Evolutionary conservation across 1,284 basidiomycete species (phyloP), one percentile per base, ranked within the genome.

Genomic region (Testicularia cyperi): DNA sequence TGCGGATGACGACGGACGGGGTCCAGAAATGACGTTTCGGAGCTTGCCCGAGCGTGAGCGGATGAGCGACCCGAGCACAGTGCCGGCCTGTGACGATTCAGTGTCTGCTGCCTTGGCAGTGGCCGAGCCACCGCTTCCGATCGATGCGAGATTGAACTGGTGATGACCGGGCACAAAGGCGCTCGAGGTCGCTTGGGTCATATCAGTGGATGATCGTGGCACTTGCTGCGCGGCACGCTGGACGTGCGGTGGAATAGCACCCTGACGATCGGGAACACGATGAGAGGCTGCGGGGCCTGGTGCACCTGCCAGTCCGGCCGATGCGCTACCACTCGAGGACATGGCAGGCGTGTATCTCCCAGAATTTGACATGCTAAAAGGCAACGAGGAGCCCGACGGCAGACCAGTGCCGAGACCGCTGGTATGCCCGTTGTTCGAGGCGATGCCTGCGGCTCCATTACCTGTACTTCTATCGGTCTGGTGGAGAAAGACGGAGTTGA

Each of bases 81-180:
- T 27, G n/a, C 13, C 45, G 22, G 23, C 33, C 9, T 9, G 16
- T 13, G 31, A 13, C 19, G 31, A 2, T 18, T 30, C 31, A n/a
- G 6, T 6, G 6, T 20, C 49, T 2, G n/a, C 23, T 16, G 19
- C 30, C 16, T 15, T 19, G 22, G 18, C 12, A n/a, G 19, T 14
- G 25, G 25, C 8, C 25, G 25, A 14, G 25, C 8, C 8, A 8
- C 8, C 25, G 25, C 25, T 26, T 8, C 25, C 10, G 6, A 27
- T 16, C 2, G 31, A 21, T 15, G 33, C 16, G 22, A 58, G 48
- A 24, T 47, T 40, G 55, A 58, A 38, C 20, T 58, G 55, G 29
- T 58, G 48, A 14, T 52, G 44, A 6, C 55, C 55, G 14, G 32
- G 23, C 25, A 14, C 25, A 26, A 26, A 14, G 8, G 25, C 25